Percentiles rank a stretch among this genome's conserved stretches.
phyloP scores from a whole-genome alignment of 2,329 filamentous ascomycete genomes.

The Pseudocercospora pini-densiflorae region DNA sequence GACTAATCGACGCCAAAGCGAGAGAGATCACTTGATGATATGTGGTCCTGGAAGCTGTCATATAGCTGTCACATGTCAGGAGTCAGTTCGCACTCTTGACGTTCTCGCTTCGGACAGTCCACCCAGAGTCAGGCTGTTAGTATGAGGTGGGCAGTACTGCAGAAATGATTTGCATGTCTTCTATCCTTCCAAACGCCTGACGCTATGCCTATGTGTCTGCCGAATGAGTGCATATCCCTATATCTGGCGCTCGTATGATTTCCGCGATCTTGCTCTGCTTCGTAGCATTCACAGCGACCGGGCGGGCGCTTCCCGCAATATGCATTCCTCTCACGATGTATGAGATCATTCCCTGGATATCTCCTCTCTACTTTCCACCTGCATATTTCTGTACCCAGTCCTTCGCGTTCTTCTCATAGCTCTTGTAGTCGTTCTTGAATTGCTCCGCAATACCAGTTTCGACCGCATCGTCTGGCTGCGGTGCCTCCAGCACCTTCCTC shows the following conservation, averaged over 20 bases:
- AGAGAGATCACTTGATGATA: too few relatives aligned
- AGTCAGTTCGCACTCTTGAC: background rate
- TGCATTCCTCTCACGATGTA: too few relatives aligned
- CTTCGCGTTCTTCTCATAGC: slow-evolving; percentile 75
- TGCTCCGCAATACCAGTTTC: slow-evolving; percentile 86
- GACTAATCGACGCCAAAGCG: too few relatives aligned
- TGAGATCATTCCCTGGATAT: too few relatives aligned
- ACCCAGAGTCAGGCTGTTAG: background rate
- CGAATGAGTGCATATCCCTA: background rate
- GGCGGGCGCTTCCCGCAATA: background rate
- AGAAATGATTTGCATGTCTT: background rate
- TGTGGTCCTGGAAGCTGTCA: too few relatives aligned
- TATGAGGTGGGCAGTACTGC: background rate
- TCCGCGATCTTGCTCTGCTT: background rate
- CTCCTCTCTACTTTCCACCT: background rate
- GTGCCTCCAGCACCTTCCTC: slow-evolving; percentile 73
- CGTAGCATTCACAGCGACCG: background rate
- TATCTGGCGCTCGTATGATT: background rate
- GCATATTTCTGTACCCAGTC: slow-evolving; percentile 78
- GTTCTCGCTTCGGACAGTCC: background rate
- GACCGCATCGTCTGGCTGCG: slow-evolving; percentile 87
- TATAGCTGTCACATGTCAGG: background rate
- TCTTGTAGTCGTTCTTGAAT: slow-evolving; percentile 69
- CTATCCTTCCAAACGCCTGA: background rate
- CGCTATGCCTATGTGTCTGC: background rate